Base-by-base conservation (phyloP, 768 basidiomycete genomes). In the Leccinum boreale region DNA sequence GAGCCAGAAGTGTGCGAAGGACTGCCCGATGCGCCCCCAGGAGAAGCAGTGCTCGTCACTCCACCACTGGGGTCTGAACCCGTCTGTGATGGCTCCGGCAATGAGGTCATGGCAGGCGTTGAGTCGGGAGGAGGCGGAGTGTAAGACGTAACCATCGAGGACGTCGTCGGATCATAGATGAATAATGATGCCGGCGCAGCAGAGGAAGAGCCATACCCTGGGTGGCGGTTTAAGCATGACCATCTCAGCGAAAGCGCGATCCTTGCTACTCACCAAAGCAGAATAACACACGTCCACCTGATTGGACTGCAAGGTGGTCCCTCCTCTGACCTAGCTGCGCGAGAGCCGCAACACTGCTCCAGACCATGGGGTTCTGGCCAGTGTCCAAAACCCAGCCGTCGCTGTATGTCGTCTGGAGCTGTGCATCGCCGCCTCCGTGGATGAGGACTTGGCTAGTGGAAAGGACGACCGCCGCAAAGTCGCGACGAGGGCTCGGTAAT, bases 341-440 rank as follows among this genome's bases (percentile, higher is more conserved):
- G 45, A 92, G 74, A 1, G 74, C 77, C 4, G 74, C 70, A 17
- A 86, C 74, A 46, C 65, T 61, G 8, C 74, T 78, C 91, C 90
- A 92, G 2, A 74, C 74, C 77, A 85, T 82, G 3, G 85, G 82
- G 55, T 66, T 77, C 64, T 77, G 74, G 10, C 75, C 74, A 3
- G 82, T 81, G 66, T 87, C 84, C 35, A 88, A 79, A 54, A 87
- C 78, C 85, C 84, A 89, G 15, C 92, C 94, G 71, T 88, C 87
- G 36, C 69, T 75, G 56, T 78, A 80, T n/a, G 79, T 80, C 4
- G 64, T 76, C 64, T 85, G 80, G 44, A 85, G 74, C 36, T 57
- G 66, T 4, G 79, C 81, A 65, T 90, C 84, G 28, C 83, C 79
- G 6, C 94, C 94, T 5, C 94, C 94, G 21, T 92, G 89, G 15